Evolutionary conservation across 371 early-diverging fungal genomes (phyloP).

Genomic region (Entomophthora muscae): DNA sequence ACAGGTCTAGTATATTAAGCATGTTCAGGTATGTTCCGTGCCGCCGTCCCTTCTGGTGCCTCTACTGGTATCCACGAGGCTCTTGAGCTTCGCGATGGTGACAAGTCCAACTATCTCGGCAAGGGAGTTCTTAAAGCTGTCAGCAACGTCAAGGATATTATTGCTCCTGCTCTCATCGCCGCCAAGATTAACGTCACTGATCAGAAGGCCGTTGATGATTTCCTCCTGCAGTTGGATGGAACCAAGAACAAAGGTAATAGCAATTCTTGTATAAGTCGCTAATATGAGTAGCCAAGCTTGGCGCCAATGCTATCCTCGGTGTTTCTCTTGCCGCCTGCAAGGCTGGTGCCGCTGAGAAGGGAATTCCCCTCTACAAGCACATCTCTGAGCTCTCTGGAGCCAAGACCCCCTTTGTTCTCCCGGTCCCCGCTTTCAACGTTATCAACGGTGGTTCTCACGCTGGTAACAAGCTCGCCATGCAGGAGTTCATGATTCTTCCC

Average conservation of each 20-base stretch:
- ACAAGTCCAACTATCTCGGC: constrained; percentile 75
- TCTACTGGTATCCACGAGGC: constrained; percentile 99
- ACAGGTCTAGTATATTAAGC: background rate
- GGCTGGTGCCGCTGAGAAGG: constrained; percentile 87
- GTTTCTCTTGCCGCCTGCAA: constrained; percentile 91
- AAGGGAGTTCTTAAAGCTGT: constrained; percentile 92
- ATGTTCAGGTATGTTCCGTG: constrained; percentile 58
- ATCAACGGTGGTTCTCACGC: constrained; percentile 99
- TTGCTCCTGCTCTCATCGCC: constrained; percentile 65
- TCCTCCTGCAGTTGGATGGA: constrained; percentile 81
- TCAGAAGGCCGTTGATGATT: constrained; percentile 82
- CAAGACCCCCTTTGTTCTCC: constrained; percentile 74
- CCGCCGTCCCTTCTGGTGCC: constrained; percentile 97
- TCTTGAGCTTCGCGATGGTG: constrained; percentile 84
- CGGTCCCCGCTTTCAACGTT: constrained; percentile 97
- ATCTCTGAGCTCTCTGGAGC: constrained; percentile 67
- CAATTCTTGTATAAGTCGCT: background rate
- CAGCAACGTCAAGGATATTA: constrained; percentile 72
- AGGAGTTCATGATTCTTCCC: constrained; percentile 99
- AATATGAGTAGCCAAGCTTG: constrained; percentile 37
- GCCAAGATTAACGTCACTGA: constrained; percentile 55
- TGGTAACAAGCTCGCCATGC: constrained; percentile 98
- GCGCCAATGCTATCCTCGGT: constrained; percentile 98
- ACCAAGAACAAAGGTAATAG: constrained; percentile 70
- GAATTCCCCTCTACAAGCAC: constrained; percentile 82